A percentile compares a stretch with the other conserved stretches of the same genome.
These are phyloP conservation scores for Phytophthora pisi DNA, from an alignment of 352 stramenopile species.

Conservation along the genomic window DNA sequence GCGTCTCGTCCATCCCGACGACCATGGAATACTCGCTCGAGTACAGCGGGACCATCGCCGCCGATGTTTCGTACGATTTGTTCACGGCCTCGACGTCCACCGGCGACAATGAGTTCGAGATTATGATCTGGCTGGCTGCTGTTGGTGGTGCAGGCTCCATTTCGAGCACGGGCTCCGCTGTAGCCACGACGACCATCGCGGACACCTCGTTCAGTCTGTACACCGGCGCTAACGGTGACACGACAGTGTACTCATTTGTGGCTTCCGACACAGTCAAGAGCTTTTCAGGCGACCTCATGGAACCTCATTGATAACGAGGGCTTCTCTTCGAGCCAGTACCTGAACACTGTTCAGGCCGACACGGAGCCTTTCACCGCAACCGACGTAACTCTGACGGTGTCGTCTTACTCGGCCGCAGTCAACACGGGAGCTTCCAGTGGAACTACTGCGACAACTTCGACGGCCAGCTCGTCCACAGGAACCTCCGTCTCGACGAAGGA, in stretches of 20 bases:
- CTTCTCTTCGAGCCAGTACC: slow-evolving; percentile 35
- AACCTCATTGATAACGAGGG: slow-evolving; percentile 33
- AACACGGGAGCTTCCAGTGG: slow-evolving; percentile 24
- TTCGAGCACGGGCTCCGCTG: slow-evolving; percentile 35
- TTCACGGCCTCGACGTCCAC: slow-evolving; percentile 40
- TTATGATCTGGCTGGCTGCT: slow-evolving; percentile 52
- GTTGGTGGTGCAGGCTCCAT: slow-evolving; percentile 41
- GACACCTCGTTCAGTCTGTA: slow-evolving; percentile 31
- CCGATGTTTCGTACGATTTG: slow-evolving; percentile 46
- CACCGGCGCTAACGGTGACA: slow-evolving; percentile 34
- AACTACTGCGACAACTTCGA: slow-evolving; percentile 14
- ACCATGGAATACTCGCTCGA: slow-evolving; percentile 41
- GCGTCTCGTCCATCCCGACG: slow-evolving; percentile 40
- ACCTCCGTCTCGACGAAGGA: slow-evolving; percentile 17
- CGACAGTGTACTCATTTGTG: slow-evolving; percentile 48
- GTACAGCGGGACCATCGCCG: slow-evolving; percentile 36
- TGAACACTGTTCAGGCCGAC: slow-evolving; percentile 40
- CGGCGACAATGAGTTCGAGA: slow-evolving; percentile 43
- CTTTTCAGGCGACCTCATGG: slow-evolving; percentile 38
- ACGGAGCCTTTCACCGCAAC: slow-evolving; percentile 39
- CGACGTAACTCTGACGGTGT: slow-evolving; percentile 40
- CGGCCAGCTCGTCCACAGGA: slow-evolving; percentile 7
- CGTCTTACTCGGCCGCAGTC: slow-evolving; percentile 30
- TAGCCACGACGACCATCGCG: slow-evolving; percentile 31
- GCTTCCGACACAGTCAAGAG: slow-evolving; percentile 26